These are phyloP conservation scores for Zanthoxylum bungeanum DNA, from an alignment of 345 rosid species.

Conservation along the genomic window DNA sequence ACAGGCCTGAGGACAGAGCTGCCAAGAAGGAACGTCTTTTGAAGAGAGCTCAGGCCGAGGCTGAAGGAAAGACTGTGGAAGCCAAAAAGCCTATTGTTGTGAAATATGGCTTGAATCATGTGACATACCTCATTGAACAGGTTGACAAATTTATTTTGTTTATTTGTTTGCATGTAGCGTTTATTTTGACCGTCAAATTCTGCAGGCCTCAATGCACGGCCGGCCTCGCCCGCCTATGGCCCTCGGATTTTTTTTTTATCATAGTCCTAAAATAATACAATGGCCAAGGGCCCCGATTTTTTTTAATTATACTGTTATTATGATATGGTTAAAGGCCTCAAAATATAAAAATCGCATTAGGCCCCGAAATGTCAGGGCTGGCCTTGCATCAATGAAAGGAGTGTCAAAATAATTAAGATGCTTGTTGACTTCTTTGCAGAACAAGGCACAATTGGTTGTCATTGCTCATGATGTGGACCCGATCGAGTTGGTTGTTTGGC, in stretches of 20 bases:
- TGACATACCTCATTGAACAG: slow-evolving; percentile 76
- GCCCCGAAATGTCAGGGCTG: no score
- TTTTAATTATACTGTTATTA: no score
- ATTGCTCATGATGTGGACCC: slow-evolving; percentile 90
- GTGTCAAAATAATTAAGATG: background rate
- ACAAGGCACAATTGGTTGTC: slow-evolving; percentile 71
- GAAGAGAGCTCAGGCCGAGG: slow-evolving; percentile 62
- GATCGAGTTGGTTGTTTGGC: slow-evolving; percentile 82
- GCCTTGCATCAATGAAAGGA: no score
- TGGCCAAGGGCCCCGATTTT: no score
- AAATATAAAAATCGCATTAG: no score
- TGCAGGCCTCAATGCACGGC: background rate
- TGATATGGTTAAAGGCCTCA: no score
- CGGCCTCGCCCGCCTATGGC: no score
- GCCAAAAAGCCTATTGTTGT: slow-evolving; percentile 71
- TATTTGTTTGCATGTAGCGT: background rate
- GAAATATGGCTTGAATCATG: slow-evolving; percentile 72
- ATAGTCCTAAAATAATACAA: no score
- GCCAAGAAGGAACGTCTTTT: slow-evolving; percentile 68
- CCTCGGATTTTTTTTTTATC: no score
- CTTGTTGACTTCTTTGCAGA: slow-evolving; percentile 26
- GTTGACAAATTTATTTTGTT: slow-evolving; percentile 17
- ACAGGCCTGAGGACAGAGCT: slow-evolving; percentile 71
- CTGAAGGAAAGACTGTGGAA: slow-evolving; percentile 61
- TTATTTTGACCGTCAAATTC: background rate